These are phyloP conservation scores for Verticillium alfalfae DNA, from an alignment of 2,329 filamentous ascomycete genomes.

Conservation along the genomic window DNA sequence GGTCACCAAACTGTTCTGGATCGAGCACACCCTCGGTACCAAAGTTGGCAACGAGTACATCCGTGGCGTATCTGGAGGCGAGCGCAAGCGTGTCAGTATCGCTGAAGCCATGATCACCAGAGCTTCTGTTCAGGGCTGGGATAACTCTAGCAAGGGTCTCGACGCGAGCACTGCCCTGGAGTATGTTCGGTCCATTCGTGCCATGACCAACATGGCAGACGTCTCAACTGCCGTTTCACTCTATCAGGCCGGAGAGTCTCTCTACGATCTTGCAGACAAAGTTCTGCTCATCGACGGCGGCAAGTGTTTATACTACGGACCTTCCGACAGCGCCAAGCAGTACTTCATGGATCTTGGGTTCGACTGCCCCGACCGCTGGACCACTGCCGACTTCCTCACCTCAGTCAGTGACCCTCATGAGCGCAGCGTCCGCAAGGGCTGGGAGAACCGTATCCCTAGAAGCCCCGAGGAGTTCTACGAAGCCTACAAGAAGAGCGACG, in stretches of 20 bases:
- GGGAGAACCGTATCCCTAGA: conserved; percentile 45
- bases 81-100: conserved; percentile 71
- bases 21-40: conserved; percentile 61
- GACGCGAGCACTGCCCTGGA: conserved; percentile 62
- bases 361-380: conserved; percentile 64
- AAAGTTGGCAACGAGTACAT: conserved; percentile 65
- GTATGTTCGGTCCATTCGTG: conserved; percentile 58
- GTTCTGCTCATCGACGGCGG: conserved; percentile 63
- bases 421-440: conserved; percentile 33
- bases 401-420: conserved; percentile 63
- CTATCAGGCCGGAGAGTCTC: conserved; percentile 54
- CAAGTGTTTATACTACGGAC: conserved; percentile 67
- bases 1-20: conserved; percentile 65
- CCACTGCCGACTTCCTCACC: conserved; percentile 70
- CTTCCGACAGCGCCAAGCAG: conserved; percentile 53
- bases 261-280: conserved; percentile 59
- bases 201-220: conserved; percentile 60
- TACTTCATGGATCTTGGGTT: conserved; percentile 73
- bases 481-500: conserved; percentile 40
- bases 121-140: conserved; percentile 67
- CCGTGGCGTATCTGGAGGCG: conserved; percentile 56
- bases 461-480: conserved; percentile 58
- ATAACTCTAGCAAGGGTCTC: conserved; percentile 61
- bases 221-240: conserved; percentile 57
- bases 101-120: conserved; percentile 60